Base-by-base conservation (phyloP, 2,329 filamentous ascomycete species). In the Thielaviopsis punctulata region DNA sequence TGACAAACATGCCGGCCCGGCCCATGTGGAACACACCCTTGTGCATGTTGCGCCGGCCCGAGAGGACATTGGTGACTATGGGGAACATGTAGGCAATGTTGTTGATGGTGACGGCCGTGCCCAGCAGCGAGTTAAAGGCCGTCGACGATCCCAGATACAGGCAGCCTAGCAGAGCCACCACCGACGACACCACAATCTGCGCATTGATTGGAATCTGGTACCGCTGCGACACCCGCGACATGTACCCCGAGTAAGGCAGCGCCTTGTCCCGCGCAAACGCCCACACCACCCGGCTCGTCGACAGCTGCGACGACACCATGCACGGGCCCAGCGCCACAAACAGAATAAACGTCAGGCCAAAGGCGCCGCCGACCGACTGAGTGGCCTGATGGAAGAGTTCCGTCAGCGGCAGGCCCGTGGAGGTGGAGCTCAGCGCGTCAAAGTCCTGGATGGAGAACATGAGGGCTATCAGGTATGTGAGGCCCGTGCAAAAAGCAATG, bases 361-460 rank as follows among this genome's bases (percentile, higher is more conserved):
- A 68, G 1, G 68, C 69, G 12, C 68, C 69, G 4, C 65, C 66
- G 1, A 62, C 62, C 1, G 63, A 64, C 13, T 61, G 57, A 2
- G 67, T 68, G 4, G 67, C 70, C 56, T 71, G 69, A 9, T 64
- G 62, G 59, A 71, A 73, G 3, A 73, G 64, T 58, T 72, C 70
- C 4, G 67, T 63, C 15, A 72, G 62, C 0, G 70, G 70, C 6
- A 72, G 63, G 1, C 66, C 65, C 6, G 68, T 71, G 49, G 63
- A 63, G 9, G 67, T 70, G 3, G 59, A 59, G 51, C 68, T 63
- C 0, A 76, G 63, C 1, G 63, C 64, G 41, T 64, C 59, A 48
- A 71, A 71, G 57, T 73, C 67, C 45, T 71, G 69, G 46, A 74
- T 68, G 1, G 66, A 70, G 58, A 73, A 76, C 66, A 76, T 74